A percentile compares a stretch with the other conserved stretches of the same genome.
Evolutionary conservation across 495 filamentous ascomycete genomes (phyloP).

Genomic region (Jackrogersella multiformis): DNA sequence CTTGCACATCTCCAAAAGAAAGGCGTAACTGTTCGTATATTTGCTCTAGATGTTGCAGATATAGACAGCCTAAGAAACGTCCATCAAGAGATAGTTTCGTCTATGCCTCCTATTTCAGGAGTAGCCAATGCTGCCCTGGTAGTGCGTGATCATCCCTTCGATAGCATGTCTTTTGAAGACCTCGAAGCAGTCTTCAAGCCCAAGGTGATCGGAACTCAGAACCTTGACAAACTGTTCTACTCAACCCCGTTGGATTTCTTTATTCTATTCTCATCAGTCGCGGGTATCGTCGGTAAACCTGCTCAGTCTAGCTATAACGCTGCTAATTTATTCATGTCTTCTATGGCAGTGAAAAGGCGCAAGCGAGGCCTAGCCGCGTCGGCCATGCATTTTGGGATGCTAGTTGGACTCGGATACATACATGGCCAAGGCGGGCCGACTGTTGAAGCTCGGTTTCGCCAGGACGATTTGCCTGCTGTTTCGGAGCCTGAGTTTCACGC

Average conservation of each 20-base stretch:
- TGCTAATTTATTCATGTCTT: conserved; percentile 59
- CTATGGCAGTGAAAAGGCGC: conserved; percentile 45
- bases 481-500: conserved; percentile 26
- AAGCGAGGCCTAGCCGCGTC: conserved; percentile 50
- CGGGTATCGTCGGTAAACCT: conserved; percentile 47
- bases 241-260: conserved; percentile 62
- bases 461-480: neutral
- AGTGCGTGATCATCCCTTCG: no score
- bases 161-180: conserved; percentile 41
- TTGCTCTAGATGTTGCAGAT: no score
- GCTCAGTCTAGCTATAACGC: conserved; percentile 62
- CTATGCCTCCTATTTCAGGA: no score
- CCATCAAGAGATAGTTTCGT: no score
- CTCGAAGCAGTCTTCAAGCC: conserved; percentile 41
- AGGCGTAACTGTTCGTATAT: no score
- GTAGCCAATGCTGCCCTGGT: no score
- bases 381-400: conserved; percentile 55
- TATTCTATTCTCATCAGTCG: conserved; percentile 59
- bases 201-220: conserved; percentile 48
- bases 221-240: conserved; percentile 49
- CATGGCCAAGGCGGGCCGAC: no score
- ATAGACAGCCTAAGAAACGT: no score
- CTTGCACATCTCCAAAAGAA: no score
- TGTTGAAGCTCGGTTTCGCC: neutral
- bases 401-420: conserved; percentile 57